A percentile compares a stretch with the other conserved stretches of the same genome.
These are phyloP conservation scores for Alternaria ethzedia DNA, from an alignment of 2,329 filamentous ascomycete genomes.

Conservation along the genomic window DNA sequence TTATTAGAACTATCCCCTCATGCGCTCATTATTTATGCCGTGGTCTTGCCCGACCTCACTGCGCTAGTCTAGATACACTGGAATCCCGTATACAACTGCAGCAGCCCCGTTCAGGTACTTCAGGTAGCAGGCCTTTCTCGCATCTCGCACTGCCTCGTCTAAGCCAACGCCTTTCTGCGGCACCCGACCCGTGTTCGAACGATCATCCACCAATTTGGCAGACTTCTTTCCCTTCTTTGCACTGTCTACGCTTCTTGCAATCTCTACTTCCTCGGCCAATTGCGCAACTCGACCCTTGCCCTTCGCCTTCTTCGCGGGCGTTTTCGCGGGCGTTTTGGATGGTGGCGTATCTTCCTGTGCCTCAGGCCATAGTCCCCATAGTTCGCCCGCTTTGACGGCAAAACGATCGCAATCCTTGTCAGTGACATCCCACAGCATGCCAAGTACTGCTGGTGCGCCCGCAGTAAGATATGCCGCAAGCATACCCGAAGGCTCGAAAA, in stretches of 20 bases:
- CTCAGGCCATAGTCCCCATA: slow-evolving; percentile 77
- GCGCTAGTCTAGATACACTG: slow-evolving; percentile 72
- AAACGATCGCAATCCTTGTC: slow-evolving; percentile 97
- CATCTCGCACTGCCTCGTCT: slow-evolving; percentile 80
- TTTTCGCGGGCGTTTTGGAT: slow-evolving; percentile 31
- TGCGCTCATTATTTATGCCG: not conserved
- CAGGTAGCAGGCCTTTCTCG: slow-evolving; percentile 81
- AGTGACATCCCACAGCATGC: slow-evolving; percentile 97
- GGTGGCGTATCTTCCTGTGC: slow-evolving; percentile 38
- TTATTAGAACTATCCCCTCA: not conserved
- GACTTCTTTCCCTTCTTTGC: slow-evolving; percentile 34
- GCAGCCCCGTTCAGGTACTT: slow-evolving; percentile 92
- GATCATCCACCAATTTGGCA: slow-evolving; percentile 33
- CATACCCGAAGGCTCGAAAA: slow-evolving; percentile 87
- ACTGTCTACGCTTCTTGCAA: slow-evolving; percentile 19
- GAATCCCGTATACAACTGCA: slow-evolving; percentile 92
- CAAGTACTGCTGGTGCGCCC: slow-evolving; percentile 79
- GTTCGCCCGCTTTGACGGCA: slow-evolving; percentile 76
- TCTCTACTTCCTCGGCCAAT: slow-evolving; percentile 35
- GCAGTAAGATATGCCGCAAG: slow-evolving; percentile 92
- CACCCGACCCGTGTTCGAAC: slow-evolving; percentile 27
- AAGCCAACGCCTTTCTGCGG: slow-evolving; percentile 54
- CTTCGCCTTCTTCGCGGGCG: slow-evolving; percentile 35
- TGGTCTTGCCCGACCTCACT: not conserved
- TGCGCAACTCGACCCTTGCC: slow-evolving; percentile 38